phyloP scores from a whole-genome alignment of 257 asterid species.

The Solanum virginianum region DNA sequence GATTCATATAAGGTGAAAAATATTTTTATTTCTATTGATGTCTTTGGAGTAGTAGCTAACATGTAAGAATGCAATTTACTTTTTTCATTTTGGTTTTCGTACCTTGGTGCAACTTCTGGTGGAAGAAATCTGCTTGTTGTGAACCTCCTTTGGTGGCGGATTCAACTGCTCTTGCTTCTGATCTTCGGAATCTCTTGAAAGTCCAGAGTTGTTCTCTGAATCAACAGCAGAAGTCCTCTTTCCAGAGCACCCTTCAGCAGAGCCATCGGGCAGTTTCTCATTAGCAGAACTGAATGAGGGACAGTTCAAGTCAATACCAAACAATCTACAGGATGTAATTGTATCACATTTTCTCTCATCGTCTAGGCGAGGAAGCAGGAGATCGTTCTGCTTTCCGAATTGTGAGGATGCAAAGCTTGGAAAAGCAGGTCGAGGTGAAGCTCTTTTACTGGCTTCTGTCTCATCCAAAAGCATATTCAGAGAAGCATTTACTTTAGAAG shows the following conservation, averaged over 20 bases:
- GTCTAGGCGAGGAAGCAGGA: neutral
- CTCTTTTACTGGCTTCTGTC: slow-evolving; percentile 35
- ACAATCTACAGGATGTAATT: slow-evolving; percentile 47
- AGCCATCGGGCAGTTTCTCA: slow-evolving; percentile 16
- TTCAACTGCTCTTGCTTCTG: slow-evolving; percentile 28
- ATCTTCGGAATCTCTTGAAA: slow-evolving; percentile 42
- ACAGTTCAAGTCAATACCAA: slow-evolving; percentile 70
- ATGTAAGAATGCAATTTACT: neutral
- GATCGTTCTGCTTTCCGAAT: slow-evolving; percentile 10
- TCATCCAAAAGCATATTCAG: slow-evolving; percentile 29
- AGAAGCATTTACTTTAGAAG: slow-evolving; percentile 16
- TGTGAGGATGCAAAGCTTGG: slow-evolving; percentile 26
- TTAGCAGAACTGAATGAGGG: slow-evolving; percentile 16
- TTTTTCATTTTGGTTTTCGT: neutral
- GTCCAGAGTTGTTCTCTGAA: slow-evolving; percentile 54
- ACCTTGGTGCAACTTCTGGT: slow-evolving; percentile 92
- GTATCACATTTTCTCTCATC: slow-evolving; percentile 38
- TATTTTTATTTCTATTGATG: neutral
- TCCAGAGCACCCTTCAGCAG: slow-evolving; percentile 16
- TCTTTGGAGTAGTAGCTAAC: neutral
- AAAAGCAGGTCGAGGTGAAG: slow-evolving; percentile 48
- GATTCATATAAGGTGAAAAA: neutral
- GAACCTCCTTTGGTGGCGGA: slow-evolving; percentile 40
- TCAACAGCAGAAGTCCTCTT: slow-evolving; percentile 20
- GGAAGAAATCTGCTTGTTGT: slow-evolving; percentile 33